Percentiles rank a stretch among this genome's conserved stretches.
Evolutionary conservation across 192 early-diverging fungal species (phyloP).

Genomic region (Coemansia sp.): DNA sequence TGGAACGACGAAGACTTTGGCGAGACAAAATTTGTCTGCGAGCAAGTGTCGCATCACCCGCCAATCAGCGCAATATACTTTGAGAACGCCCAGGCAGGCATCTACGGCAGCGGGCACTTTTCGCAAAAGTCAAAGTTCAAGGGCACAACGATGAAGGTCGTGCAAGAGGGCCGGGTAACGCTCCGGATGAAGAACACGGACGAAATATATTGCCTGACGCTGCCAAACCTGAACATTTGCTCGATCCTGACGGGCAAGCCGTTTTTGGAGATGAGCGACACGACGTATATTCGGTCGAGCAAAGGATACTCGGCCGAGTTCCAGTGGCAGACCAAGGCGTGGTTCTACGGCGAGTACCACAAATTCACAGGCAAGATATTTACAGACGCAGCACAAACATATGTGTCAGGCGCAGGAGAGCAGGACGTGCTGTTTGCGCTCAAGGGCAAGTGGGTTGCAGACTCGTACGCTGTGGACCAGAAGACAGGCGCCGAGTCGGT

Average conservation of each 20-base stretch:
- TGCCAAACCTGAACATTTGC: constrained; percentile 73
- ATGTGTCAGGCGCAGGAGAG: constrained; percentile 16
- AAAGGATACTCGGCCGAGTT: constrained; percentile 61
- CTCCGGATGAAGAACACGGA: constrained; percentile 62
- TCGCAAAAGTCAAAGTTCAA: constrained; percentile 67
- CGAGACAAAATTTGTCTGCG: constrained; percentile 60
- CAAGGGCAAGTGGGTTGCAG: constrained; percentile 70
- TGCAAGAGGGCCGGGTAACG: constrained; percentile 73
- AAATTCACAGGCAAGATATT: constrained; percentile 66
- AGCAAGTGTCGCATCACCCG: constrained; percentile 75
- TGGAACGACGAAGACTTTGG: constrained; percentile 60
- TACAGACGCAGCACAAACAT: constrained; percentile 30
- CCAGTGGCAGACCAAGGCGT: constrained; percentile 72
- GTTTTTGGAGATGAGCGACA: constrained; percentile 66
- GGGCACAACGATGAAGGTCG: constrained; percentile 72
- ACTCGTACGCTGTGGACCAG: constrained; percentile 59
- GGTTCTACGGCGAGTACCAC: constrained; percentile 79
- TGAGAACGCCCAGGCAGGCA: constrained; percentile 61
- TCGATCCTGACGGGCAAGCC: constrained; percentile 68
- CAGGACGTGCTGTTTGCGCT: constrained; percentile 49
- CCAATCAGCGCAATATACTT: constrained; percentile 69
- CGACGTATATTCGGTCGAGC: constrained; percentile 58
- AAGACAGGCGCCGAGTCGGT: constrained; percentile 50
- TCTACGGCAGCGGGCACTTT: constrained; percentile 63
- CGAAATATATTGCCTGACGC: constrained; percentile 69